These are phyloP conservation scores for Ziziphus jujuba DNA, from an alignment of 306 rosid genomes.

Conservation along the genomic window DNA sequence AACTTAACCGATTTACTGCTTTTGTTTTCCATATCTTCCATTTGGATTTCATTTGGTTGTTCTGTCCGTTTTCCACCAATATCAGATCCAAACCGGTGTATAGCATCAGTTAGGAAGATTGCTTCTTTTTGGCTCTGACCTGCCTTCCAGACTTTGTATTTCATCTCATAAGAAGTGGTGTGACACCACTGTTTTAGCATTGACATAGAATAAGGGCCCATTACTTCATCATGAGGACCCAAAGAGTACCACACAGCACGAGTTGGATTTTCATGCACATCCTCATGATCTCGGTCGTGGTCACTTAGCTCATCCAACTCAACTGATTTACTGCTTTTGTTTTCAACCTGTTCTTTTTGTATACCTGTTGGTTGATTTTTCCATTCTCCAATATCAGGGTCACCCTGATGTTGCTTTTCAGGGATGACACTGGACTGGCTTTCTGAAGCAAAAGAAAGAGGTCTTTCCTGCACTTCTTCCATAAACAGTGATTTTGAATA, in stretches of 20 bases:
- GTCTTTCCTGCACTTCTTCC: conserved; percentile 6
- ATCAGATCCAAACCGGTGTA: neutral
- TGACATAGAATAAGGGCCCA: neutral
- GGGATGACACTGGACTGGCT: neutral
- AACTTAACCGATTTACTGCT: neutral
- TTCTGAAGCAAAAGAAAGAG: neutral
- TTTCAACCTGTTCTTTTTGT: neutral
- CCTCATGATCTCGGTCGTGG: neutral
- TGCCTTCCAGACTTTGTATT: neutral
- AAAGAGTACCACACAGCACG: neutral
- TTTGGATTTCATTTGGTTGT: neutral
- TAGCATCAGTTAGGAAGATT: neutral
- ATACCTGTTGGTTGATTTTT: neutral
- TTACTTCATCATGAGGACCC: neutral
- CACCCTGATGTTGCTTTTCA: neutral
- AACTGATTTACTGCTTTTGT: neutral
- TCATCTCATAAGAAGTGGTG: neutral
- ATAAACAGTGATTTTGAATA: conserved; percentile 9
- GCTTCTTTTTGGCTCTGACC: neutral
- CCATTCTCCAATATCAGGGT: neutral
- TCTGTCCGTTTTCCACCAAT: neutral
- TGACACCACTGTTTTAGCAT: neutral
- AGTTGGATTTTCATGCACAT: neutral
- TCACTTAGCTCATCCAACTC: neutral
- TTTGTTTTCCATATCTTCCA: neutral